Percentiles rank a stretch among this genome's conserved stretches.
Conservation (phyloP, 2,329 filamentous ascomycete species). For the Colletotrichum siamense region DNA sequence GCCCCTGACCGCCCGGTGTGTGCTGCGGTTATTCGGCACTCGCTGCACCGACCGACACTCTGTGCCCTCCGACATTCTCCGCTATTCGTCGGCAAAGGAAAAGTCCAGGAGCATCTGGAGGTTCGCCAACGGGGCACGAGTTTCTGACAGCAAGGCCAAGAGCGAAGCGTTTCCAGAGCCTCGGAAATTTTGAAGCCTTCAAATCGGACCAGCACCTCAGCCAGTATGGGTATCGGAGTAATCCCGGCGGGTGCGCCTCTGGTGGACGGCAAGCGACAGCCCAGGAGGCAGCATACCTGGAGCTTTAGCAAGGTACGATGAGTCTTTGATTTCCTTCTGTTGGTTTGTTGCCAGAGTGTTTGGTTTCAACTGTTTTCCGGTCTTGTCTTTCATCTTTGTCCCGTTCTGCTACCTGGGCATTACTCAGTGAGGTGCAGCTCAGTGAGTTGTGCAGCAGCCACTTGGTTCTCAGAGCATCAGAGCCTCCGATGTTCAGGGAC, state of each 20-base stretch:
- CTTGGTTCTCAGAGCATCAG: neutral
- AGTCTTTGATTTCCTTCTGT: neutral
- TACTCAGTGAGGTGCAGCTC: neutral
- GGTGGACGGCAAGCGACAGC: constrained; percentile 12
- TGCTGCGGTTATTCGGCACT: constrained; percentile 16
- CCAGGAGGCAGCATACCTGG: constrained; percentile 43
- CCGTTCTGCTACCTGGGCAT: neutral
- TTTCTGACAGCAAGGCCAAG: neutral
- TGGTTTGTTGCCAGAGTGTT: neutral
- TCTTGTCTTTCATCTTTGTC: neutral
- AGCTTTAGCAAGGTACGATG: constrained; percentile 45
- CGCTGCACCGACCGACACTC: constrained; percentile 1
- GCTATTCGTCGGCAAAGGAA: neutral
- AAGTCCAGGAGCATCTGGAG: neutral
- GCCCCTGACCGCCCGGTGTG: neutral
- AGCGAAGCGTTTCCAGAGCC: neutral
- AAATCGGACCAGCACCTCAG: neutral
- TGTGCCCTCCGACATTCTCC: constrained; percentile 10
- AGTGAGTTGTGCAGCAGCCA: neutral
- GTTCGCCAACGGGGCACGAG: neutral
- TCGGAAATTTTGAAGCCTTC: neutral
- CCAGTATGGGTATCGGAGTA: constrained; percentile 19
- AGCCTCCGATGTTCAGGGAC: neutral
- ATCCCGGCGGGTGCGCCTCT: constrained; percentile 14
- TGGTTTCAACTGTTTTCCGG: neutral